Conservation (phyloP, 2,329 filamentous ascomycete genomes). For the Paramyrothecium roridum region DNA sequence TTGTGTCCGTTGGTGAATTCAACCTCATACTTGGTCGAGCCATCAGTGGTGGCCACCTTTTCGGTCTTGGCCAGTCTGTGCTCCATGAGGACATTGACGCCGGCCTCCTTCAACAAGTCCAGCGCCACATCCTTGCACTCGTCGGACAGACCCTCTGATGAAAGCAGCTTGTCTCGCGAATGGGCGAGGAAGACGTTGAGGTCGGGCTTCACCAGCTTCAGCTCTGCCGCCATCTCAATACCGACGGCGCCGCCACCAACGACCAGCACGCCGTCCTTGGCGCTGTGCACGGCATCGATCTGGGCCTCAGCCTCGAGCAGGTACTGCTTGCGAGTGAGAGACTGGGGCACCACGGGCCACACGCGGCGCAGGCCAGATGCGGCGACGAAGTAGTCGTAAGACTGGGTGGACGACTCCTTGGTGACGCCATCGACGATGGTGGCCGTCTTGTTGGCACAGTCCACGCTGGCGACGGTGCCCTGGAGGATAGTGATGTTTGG, state of each 20-base stretch:
- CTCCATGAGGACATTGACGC: conserved; percentile 62
- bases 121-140: conserved; percentile 63
- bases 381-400: conserved; percentile 75
- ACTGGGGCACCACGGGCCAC: conserved; percentile 72
- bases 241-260: conserved; percentile 79
- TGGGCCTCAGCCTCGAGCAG: conserved; percentile 59
- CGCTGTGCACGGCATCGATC: conserved; percentile 49
- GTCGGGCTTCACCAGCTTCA: conserved; percentile 64
- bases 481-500: conserved; percentile 63
- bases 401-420: conserved; percentile 35
- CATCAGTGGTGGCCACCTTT: conserved; percentile 42
- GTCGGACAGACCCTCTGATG: conserved; percentile 68
- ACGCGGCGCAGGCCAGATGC: conserved; percentile 66
- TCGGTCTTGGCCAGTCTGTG: conserved; percentile 52
- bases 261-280: conserved; percentile 60
- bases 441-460: conserved; percentile 57
- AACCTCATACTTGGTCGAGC: conserved; percentile 40
- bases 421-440: conserved; percentile 48
- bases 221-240: conserved; percentile 77
- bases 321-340: conserved; percentile 58
- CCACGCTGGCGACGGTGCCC: conserved; percentile 59
- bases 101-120: conserved; percentile 55
- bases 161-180: conserved; percentile 67
- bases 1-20: conserved; percentile 58
- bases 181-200: conserved; percentile 71